Conservation (phyloP, 495 filamentous ascomycete genomes). For the Pseudoneurospora amorphoporcata region DNA sequence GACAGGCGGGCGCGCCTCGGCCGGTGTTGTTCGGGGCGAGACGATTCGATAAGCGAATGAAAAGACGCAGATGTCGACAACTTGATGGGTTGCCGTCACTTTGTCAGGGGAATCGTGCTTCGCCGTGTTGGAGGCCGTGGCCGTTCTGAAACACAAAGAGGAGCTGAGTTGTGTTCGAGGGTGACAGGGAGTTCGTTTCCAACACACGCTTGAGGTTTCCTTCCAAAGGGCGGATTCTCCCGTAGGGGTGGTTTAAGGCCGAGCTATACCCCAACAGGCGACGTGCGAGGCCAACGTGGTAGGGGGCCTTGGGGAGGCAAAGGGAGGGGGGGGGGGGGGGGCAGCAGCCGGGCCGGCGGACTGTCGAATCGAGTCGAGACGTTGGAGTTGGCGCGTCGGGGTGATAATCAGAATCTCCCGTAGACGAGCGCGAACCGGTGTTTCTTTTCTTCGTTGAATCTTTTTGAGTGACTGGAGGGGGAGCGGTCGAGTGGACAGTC, state of each 20-base stretch:
- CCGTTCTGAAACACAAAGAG: constrained; percentile 36
- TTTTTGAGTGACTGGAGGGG: background rate
- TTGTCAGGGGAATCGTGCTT: constrained; percentile 15
- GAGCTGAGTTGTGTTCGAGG: constrained; percentile 28
- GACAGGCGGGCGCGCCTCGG: background rate
- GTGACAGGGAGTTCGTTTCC: constrained; percentile 20
- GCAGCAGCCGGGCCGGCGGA: background rate
- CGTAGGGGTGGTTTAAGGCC: background rate
- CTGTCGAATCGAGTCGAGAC: background rate
- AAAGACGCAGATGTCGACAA: constrained; percentile 10
- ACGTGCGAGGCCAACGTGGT: background rate
- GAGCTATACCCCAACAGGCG: background rate
- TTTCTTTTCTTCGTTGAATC: background rate
- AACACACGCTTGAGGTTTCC: background rate
- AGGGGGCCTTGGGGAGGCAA: constrained; percentile 4
- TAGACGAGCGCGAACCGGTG: background rate
- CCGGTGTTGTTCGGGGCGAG: background rate
- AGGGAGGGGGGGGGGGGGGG: no score
- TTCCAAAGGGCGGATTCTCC: background rate
- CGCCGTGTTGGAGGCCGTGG: constrained; percentile 22
- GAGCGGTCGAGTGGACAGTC: background rate
- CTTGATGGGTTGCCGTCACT: constrained; percentile 5
- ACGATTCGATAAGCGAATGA: background rate
- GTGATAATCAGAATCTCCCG: background rate
- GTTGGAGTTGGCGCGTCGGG: background rate